phyloP scores from a whole-genome alignment of 2,329 filamentous ascomycete species.

The Microsporum ferrugineum region DNA sequence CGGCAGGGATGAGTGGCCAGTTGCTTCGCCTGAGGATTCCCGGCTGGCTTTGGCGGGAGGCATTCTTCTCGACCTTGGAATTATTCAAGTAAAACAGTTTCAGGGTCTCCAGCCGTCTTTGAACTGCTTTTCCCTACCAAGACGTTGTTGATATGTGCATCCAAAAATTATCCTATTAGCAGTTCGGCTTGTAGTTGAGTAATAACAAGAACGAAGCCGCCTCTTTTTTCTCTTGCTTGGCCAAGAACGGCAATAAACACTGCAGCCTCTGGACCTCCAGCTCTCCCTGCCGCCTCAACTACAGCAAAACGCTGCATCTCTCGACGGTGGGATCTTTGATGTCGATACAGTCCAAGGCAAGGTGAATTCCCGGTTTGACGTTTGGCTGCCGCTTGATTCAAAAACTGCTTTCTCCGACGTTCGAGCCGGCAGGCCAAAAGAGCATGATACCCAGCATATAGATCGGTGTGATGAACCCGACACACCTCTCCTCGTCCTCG shows the following conservation, averaged over 20 bases:
- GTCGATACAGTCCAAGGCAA: neutral
- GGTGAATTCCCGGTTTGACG: neutral
- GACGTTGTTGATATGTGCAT: neutral
- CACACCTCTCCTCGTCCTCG: slow-evolving; percentile 26
- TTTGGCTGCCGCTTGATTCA: neutral
- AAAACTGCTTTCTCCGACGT: neutral
- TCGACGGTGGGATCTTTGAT: neutral
- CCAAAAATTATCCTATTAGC: too few relatives aligned
- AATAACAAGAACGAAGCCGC: neutral
- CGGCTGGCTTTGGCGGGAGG: neutral
- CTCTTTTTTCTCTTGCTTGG: neutral
- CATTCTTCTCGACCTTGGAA: neutral
- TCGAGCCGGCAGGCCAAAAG: neutral
- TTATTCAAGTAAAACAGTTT: neutral
- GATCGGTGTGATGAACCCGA: slow-evolving; percentile 33
- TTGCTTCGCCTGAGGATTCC: slow-evolving; percentile 25
- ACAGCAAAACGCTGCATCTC: neutral
- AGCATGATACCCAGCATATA: neutral
- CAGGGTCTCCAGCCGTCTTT: neutral
- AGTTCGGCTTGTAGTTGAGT: neutral
- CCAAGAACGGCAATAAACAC: neutral
- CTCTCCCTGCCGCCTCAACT: neutral
- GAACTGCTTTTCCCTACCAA: neutral
- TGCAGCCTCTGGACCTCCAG: neutral
- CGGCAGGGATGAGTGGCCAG: slow-evolving; percentile 73